Base-by-base conservation (phyloP, 2,329 filamentous ascomycete genomes). In the Monilinia fructigena region DNA sequence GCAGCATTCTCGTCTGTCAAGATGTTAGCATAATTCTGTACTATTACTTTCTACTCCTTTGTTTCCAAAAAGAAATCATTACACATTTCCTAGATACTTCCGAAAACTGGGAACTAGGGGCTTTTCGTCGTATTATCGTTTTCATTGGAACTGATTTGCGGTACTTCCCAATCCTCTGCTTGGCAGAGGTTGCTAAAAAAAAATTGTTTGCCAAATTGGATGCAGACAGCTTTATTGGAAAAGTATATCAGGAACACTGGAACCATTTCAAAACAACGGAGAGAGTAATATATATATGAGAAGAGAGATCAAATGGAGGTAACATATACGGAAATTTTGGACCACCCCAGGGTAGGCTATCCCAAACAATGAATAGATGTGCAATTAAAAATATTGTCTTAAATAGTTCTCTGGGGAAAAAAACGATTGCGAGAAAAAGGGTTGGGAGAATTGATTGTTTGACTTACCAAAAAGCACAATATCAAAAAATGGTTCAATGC, bases 381-480 rank as follows among this genome's bases (percentile, higher is more conserved):
- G 42, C 20, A n/a, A 6, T 2, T 20, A 20, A 31, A 58, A 23
- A 48, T n/a, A 35, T 35, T 20, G 28, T 2, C 20, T 59, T 4
- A 28, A 16, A 20, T 4, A 48, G 28, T 23, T 0, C 20, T 4
- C 6, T 23, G 23, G 23, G 23, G 7, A 18, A 18, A 28, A n/a
- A 59, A 23, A 20, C 11, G 8, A 35, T 7, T 35, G 31, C 31
- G 31, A 7, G 5, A 1, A 35, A 35, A 8, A 35, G 7, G 31
- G 31, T 23, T 23, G 1, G 12, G 12, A 40, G 12, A 20, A 60
- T 28, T n/a, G 53, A 47, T 23, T 52, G 18, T 42, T 16, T 4
- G 28, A 55, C 68, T 65, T 63, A 74, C 72, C 85, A 65, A 89
- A 89, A 4, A 88, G 79, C 0, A 89, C 86, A 88, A 28, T 28